These are phyloP conservation scores for Talaromyces sp. DNA, from an alignment of 2,329 filamentous ascomycete genomes.

Conservation along the genomic window DNA sequence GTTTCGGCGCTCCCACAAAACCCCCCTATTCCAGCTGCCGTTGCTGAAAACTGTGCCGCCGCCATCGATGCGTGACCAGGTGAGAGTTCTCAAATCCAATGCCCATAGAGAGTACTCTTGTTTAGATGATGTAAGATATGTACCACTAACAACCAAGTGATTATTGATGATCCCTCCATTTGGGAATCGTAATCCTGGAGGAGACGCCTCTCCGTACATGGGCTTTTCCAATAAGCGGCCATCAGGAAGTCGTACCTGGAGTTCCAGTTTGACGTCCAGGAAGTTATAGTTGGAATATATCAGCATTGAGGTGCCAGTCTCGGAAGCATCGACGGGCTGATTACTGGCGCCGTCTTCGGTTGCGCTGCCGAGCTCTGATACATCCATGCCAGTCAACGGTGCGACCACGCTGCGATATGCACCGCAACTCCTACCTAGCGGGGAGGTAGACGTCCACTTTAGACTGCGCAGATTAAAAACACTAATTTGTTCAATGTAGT, in stretches of 20 bases:
- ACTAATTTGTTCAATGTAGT: slow-evolving; percentile 98
- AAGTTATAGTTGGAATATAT: slow-evolving; percentile 99
- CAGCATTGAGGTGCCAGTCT: slow-evolving; percentile 66
- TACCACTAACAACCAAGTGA: slow-evolving; percentile 95
- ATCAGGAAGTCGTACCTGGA: slow-evolving; percentile 82
- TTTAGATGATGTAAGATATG: slow-evolving; percentile 94
- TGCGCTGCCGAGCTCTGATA: slow-evolving; percentile 43
- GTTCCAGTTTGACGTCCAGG: slow-evolving; percentile 89
- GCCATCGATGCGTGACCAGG: slow-evolving; percentile 94
- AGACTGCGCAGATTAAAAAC: slow-evolving; percentile 94
- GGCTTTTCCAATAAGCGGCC: slow-evolving; percentile 79
- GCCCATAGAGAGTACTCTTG: slow-evolving; percentile 98
- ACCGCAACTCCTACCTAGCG: slow-evolving; percentile 86
- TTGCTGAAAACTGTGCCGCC: slow-evolving; percentile 92
- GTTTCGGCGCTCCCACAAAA: slow-evolving; percentile 89
- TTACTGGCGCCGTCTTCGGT: slow-evolving; percentile 38
- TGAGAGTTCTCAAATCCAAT: slow-evolving; percentile 78
- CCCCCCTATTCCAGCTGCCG: slow-evolving; percentile 94
- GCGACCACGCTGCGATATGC: slow-evolving; percentile 95
- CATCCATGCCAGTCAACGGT: slow-evolving; percentile 57
- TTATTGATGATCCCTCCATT: slow-evolving; percentile 95
- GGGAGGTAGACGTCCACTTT: slow-evolving; percentile 89
- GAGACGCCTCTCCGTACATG: slow-evolving; percentile 78
- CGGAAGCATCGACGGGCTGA: slow-evolving; percentile 28
- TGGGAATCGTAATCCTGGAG: slow-evolving; percentile 88